Base-by-base conservation (phyloP, 2,329 filamentous ascomycete genomes). In the Phyllachora maydis region DNA sequence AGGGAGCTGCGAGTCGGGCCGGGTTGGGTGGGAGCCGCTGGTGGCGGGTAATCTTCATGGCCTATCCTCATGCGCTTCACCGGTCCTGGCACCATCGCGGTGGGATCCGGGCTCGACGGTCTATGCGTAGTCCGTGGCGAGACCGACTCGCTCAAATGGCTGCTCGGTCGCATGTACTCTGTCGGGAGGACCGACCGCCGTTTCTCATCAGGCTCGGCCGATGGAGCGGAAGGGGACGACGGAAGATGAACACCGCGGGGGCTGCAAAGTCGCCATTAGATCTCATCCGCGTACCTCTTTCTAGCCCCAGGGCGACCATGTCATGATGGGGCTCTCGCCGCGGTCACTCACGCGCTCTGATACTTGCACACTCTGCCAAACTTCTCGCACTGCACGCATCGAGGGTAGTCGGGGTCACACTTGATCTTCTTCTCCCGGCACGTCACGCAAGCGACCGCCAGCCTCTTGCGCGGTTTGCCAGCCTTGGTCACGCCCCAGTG, bases 381-480 rank as follows among this genome's bases (percentile, higher is more conserved):
- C 50, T 91, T 92, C 42, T 88, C 75, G 44, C 83, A 93, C 48
- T 92, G 82, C 25, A 83, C 65, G 37, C 83, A 93, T 35, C 79
- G 81, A 18, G 77, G 77, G 33, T 68, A 74, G 36, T 83, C 81
- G 2, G 82, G 83, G 33, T 92, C 81, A 40, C 83, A 93, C 47
- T 91, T 92, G 52, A 93, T 91, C 58, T 92, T 93, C 66, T 92
- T 93, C 50, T 92, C 82, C 23, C 83, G 67, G 44, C 83, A 93
- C 8, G 81, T 88, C 28, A 91, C 61, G 41, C 83, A 93, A n/a
- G 81, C 81, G 43, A 91, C 82, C 13, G 83, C 82, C 27, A 92
- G 58, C 27, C 83, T 64, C 52, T 93, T 93, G 34, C 83, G 67
- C 22, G 83, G 82, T 51, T 91, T 92, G 9, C 83, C 83, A 3